Base-by-base conservation (phyloP, 108 stramenopile species). In the Chaetoceros muelleri region DNA sequence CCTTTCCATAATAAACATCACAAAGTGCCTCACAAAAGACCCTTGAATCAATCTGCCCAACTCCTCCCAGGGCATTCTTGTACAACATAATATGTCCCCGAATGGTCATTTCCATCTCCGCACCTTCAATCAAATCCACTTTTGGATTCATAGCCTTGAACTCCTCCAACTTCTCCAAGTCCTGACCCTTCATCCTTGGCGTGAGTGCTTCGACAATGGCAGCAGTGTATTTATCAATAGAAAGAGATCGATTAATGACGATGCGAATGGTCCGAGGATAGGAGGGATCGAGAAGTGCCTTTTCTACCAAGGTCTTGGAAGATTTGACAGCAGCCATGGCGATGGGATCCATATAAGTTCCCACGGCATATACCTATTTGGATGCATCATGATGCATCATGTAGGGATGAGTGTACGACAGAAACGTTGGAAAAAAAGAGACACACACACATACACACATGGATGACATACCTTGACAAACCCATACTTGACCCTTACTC, bases 91-190 rank as follows among this genome's bases (percentile, higher is more conserved):
- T 75, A 65, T 89, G 81, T 3, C 92, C 92, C 2, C 85, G 79
- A 54, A 93, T 85, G 1, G 92, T 93, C 85, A 93, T 86, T 58
- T 83, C 82, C 67, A 93, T 84, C 57, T 89, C 92, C 2, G 83
- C 82, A 28, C 90, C 90, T 58, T 89, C 68, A 23, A 84, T 58
- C 59, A 93, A 62, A 57, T 93, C 87, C n/a, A 87, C 82, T 0
- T 66, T 62, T 28, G 87, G 92, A 60, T 82, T 88, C 23, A 93
- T 46, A 56, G 80, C 82, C 64, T 82, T 82, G 69, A 93, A 93
- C 45, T 87, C 85, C 7, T 87, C 92, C 19, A 93, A 76, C 55
- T 72, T 82, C 44, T 83, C 73, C 34, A 89, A 52, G 52, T 93
- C 85, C 53, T 82, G 61, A 31, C 92, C 92, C 18, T 82, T 76